A percentile compares a stretch with the other conserved stretches of the same genome.
Evolutionary conservation across 106 monocot genomes (phyloP).

Genomic region (Platanthera guangdongensis): DNA sequence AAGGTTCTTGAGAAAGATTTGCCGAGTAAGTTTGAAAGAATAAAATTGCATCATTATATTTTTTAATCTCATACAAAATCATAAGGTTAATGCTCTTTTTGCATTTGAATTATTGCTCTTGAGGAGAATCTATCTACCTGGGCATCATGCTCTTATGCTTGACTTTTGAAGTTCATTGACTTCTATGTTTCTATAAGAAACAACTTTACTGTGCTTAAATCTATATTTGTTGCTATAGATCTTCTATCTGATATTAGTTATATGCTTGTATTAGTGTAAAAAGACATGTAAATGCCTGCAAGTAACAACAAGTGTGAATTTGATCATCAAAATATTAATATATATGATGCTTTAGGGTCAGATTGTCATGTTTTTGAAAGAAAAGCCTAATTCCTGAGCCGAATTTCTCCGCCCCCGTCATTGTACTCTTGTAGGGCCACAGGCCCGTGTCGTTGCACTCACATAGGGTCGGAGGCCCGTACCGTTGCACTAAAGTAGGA

Average conservation of each 20-base stretch:
- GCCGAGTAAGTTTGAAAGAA: constrained; percentile 24
- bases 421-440: too few species aligned
- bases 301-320: too few species aligned
- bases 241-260: neutral
- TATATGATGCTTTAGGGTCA: too few species aligned
- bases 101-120: neutral
- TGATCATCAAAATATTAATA: too few species aligned
- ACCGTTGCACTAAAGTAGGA: too few species aligned
- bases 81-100: neutral
- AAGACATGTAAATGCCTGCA: too few species aligned
- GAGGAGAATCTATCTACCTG: neutral
- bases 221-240: neutral
- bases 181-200: neutral
- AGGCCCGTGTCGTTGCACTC: too few species aligned
- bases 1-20: constrained; percentile 45
- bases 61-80: neutral
- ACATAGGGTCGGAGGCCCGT: too few species aligned
- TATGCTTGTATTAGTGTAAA: too few species aligned
- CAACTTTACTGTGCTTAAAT: neutral
- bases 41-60: neutral
- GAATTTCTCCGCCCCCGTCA: too few species aligned
- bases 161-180: neutral
- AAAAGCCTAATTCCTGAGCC: too few species aligned
- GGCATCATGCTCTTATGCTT: neutral
- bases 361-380: too few species aligned